Base-by-base conservation (phyloP, 2,329 filamentous ascomycete genomes). In the Microcyclosporella mali region DNA sequence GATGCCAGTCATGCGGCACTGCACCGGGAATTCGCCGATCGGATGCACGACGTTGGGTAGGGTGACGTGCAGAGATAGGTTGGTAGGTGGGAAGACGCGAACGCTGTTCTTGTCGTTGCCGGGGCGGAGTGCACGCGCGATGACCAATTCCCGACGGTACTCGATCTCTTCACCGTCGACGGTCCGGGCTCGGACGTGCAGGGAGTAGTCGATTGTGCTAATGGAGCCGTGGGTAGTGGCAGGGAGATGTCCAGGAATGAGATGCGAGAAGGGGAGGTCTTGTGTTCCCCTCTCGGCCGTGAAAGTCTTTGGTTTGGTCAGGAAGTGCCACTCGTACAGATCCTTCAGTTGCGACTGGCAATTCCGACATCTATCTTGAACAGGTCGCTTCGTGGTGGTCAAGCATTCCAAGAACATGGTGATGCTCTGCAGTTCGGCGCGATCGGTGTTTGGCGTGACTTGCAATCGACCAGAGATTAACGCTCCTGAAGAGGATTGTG, bases 61-160 rank as follows among this genome's bases (percentile, higher is more conserved):
- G 57, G 87, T 82, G 50, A 92, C 84, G 59, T 82, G 83, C 45
- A 88, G 85, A 53, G 87, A 89, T 58, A 98, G 82, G 68, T 94
- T 92, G 54, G 92, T 98, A 0, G 92, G 90, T 36, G 90, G 92
- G 68, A 98, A 98, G 60, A 97, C 85, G 59, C 90, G 87, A 50
- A 95, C 82, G 12, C 86, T 94, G 67, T 89, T 83, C 67, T 94
- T 90, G 48, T 94, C 88, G 40, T 78, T 74, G 37, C 88, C 85
- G 2, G 86, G 79, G 40, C 84, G 75, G 18, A 97, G 78, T 27
- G 88, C 85, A 49, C 90, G 85, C 69, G 83, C 83, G 54, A 97
- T 77, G 42, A 81, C 73, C 33, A 97, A 71, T 8, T 77, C 75
- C 57, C 81, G 79, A 49, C 78, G 75, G 57, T 87, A 78, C 54